Conservation (phyloP, 176 grass and related monocot species). For the Triticum dicoccoides region DNA sequence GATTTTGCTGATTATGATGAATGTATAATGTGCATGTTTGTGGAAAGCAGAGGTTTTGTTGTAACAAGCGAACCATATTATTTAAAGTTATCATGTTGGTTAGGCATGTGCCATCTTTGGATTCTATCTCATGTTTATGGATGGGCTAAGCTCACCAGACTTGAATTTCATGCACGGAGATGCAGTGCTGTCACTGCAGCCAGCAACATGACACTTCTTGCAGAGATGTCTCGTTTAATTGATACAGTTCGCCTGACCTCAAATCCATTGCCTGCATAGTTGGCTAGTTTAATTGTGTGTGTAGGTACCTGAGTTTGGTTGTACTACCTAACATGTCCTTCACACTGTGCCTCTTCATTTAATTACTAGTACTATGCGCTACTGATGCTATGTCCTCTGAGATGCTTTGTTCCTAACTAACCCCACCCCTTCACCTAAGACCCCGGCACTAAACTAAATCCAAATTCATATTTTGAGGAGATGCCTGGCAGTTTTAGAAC, state of each 20-base stretch:
- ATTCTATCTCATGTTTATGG: neutral
- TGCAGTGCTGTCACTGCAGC: neutral
- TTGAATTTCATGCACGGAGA: neutral
- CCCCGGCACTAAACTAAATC: no score
- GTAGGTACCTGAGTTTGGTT: no score
- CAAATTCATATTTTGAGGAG: no score
- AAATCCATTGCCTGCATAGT: neutral
- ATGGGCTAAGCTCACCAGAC: neutral
- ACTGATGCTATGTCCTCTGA: no score
- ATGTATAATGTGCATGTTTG: neutral
- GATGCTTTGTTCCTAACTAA: no score
- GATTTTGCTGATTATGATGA: neutral
- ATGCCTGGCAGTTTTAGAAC: no score
- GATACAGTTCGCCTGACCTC: no score
- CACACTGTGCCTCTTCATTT: no score
- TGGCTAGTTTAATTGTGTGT: no score
- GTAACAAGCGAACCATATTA: neutral
- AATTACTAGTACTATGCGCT: no score
- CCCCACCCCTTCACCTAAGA: no score
- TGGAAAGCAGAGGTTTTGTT: neutral
- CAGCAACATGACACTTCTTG: neutral
- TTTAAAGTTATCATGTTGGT: neutral
- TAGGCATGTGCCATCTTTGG: neutral
- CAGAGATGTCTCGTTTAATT: neutral
- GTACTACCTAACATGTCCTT: no score